These are phyloP conservation scores for Caulochytrium protostelioides DNA, from an alignment of 371 early-diverging fungal species.

Conservation along the genomic window DNA sequence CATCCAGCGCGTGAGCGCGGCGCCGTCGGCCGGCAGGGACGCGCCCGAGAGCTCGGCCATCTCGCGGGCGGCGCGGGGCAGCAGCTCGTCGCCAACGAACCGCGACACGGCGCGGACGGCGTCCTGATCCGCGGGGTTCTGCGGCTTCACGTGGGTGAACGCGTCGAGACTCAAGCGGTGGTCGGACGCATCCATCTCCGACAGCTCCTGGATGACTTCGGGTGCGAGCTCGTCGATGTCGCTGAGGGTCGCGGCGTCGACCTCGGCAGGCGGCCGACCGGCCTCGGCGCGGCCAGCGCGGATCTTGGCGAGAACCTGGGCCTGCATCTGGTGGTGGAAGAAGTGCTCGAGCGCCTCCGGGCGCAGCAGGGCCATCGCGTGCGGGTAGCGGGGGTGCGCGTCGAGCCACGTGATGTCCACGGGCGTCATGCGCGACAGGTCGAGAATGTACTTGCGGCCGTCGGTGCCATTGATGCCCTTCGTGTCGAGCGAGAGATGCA, in stretches of 20 bases:
- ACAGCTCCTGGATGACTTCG: constrained; percentile 22
- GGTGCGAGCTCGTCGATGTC: not conserved
- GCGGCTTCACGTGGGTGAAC: constrained; percentile 30
- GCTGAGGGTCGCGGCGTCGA: not conserved
- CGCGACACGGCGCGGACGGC: constrained; percentile 51
- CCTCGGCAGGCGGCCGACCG: not conserved
- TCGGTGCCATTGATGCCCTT: constrained; percentile 81
- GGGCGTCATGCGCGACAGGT: constrained; percentile 71
- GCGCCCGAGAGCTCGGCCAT: too few species aligned
- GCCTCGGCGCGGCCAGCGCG: constrained; percentile 11
- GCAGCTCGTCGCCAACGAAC: constrained; percentile 43
- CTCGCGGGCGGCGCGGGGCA: constrained; percentile 49
- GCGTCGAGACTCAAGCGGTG: constrained; percentile 60
- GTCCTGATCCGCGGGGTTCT: constrained; percentile 2
- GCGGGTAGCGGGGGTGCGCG: constrained; percentile 53
- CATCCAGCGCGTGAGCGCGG: constrained; percentile 53
- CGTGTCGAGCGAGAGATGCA: constrained; percentile 65
- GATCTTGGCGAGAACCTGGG: constrained; percentile 30
- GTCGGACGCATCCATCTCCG: constrained; percentile 38
- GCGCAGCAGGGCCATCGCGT: constrained; percentile 61
- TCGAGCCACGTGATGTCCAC: constrained; percentile 64
- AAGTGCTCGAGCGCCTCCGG: constrained; percentile 64
- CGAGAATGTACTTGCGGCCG: constrained; percentile 71
- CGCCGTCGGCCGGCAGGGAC: constrained; percentile 50
- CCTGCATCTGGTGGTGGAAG: constrained; percentile 55